Evolutionary conservation across 352 stramenopile species (phyloP).

Genomic region (Phytopythium ostracodes): DNA sequence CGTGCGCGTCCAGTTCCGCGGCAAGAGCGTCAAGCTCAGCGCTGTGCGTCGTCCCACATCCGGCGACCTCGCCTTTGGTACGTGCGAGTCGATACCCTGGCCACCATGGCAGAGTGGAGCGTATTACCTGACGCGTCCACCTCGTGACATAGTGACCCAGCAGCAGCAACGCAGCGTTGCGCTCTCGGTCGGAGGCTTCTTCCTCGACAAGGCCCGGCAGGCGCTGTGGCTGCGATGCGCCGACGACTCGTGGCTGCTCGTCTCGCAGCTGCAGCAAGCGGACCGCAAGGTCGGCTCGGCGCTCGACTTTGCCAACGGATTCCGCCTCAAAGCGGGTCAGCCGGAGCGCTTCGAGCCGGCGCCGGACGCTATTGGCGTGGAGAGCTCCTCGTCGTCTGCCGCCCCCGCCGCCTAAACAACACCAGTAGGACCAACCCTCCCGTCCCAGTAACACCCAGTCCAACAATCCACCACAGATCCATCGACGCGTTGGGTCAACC

Average conservation of each 20-base stretch:
- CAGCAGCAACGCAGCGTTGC: background rate
- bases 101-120: background rate
- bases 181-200: slow-evolving; percentile 36
- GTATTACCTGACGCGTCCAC: background rate
- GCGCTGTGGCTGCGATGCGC: slow-evolving; percentile 67
- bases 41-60: slow-evolving; percentile 40
- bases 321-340: slow-evolving; percentile 64
- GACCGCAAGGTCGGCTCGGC: slow-evolving; percentile 58
- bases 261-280: slow-evolving; percentile 65
- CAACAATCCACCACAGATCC: background rate
- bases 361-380: background rate
- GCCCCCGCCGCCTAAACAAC: background rate
- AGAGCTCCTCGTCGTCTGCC: background rate
- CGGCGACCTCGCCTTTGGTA: slow-evolving; percentile 39
- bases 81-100: background rate
- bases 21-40: slow-evolving; percentile 68
- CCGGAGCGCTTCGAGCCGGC: slow-evolving; percentile 35
- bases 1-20: slow-evolving; percentile 55
- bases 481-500: background rate
- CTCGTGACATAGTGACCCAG: background rate
- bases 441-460: background rate
- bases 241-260: slow-evolving; percentile 52
- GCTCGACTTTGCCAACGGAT: slow-evolving; percentile 79
- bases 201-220: slow-evolving; percentile 73
- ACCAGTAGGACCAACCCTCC: background rate